Base-by-base conservation (phyloP, 2,329 filamentous ascomycete genomes). In the Gaeumannomyces sp. region DNA sequence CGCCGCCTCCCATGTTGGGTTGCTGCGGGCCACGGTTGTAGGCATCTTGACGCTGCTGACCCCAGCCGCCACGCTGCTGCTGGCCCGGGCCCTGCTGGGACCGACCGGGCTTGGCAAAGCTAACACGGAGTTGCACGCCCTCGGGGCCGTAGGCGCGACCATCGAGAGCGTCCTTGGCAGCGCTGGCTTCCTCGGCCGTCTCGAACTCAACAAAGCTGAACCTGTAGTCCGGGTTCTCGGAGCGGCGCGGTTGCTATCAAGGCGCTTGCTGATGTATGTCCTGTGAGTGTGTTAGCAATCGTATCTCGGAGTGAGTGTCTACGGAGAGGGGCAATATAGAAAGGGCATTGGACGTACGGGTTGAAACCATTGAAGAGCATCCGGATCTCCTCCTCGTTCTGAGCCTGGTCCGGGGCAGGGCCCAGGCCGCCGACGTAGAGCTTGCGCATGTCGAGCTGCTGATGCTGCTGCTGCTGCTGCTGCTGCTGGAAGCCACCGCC, bases 201-300 rank as follows among this genome's bases (percentile, higher is more conserved):
- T 76, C 77, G 65, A 89, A 81, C 69, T 89, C 86, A n/a, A 89
- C 84, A 66, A 89, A 89, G 69, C 85, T 85, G 73, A 86, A 89
- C 74, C 89, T 83, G 70, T 86, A 80, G 33, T 84, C 85, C 0
- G 79, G 76, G 57, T 78, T 77, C 45, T 53, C 45, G 45, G 45
- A 53, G 45, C 45, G n/a, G 77, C 73, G 31, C 76, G 77, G 65
- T 80, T 88, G 70, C 75, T 85, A 70, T 77, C 85, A 72, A 79
- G 86, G 67, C 81, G 76, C 69, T 83, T 83, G 68, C 81, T 77
- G 60, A 83, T 77, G 8, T 71, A 62, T 45, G 60, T 45, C 35
- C 60, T 62, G 60, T 19, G n/a, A n/a, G n/a, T 6, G 14, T 11
- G 25, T 62, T 31, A 62, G 60, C 60, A 25, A 53, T 25, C 45